phyloP scores from a whole-genome alignment of 2,329 filamentous ascomycete genomes.

The Pseudogymnoascus sp. region DNA sequence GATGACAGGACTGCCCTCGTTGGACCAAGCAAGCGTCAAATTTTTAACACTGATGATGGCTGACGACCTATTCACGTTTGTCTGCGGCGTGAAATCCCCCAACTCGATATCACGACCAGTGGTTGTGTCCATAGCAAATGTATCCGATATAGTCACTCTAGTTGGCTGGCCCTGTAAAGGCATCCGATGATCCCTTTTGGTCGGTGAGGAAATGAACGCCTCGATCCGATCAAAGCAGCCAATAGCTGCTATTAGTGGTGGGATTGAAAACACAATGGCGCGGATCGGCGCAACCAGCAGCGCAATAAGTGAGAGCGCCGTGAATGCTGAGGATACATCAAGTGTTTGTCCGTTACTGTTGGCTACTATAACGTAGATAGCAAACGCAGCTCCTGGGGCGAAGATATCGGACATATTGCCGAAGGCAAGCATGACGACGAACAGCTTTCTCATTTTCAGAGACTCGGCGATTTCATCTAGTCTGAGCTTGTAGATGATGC shows the following conservation, averaged over 20 bases:
- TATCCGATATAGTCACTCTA: slow-evolving; percentile 15
- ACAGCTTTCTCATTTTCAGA: slow-evolving; percentile 20
- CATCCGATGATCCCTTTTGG: slow-evolving; percentile 19
- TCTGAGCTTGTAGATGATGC: slow-evolving; percentile 31
- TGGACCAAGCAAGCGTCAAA: slow-evolving; percentile 24
- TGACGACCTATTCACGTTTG: not conserved
- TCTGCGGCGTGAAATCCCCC: not conserved
- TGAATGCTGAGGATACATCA: slow-evolving; percentile 34
- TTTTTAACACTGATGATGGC: slow-evolving; percentile 22
- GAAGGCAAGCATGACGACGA: slow-evolving; percentile 19
- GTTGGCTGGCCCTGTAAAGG: slow-evolving; percentile 15
- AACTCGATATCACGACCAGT: not conserved
- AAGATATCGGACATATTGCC: slow-evolving; percentile 24
- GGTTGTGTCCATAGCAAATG: not conserved
- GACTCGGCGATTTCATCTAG: slow-evolving; percentile 20
- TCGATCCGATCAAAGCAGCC: slow-evolving; percentile 40
- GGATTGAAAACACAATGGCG: slow-evolving; percentile 35
- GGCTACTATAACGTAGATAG: slow-evolving; percentile 32
- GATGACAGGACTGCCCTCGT: slow-evolving; percentile 15
- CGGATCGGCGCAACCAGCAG: slow-evolving; percentile 36
- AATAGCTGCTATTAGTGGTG: slow-evolving; percentile 34
- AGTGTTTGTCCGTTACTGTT: slow-evolving; percentile 26
- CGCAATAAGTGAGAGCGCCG: slow-evolving; percentile 37
- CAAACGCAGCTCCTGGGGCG: slow-evolving; percentile 37
- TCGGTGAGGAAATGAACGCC: slow-evolving; percentile 21